Base-by-base conservation (phyloP, 768 basidiomycete genomes). In the Boletales sp. region DNA sequence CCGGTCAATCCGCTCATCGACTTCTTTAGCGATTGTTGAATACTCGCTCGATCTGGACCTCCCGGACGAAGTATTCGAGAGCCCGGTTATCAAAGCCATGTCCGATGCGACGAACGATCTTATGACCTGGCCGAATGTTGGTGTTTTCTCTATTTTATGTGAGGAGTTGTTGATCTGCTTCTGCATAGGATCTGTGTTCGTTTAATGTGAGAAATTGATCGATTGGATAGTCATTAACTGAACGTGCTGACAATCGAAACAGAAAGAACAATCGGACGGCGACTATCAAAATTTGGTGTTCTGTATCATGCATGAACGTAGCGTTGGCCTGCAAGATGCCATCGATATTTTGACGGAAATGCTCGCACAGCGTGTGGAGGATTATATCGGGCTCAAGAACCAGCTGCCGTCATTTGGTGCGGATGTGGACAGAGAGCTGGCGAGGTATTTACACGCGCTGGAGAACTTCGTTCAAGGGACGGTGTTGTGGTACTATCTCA, bases 61-160 rank as follows among this genome's bases (percentile, higher is more conserved):
- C 34, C 70, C 70, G 13, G 67, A 71, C 21, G 53, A 64, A 21
- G 69, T 72, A 5, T 72, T 72, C 50, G 63, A 68, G 32, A 61
- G 56, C 42, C 65, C 70, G 3, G 60, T 69, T 17, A 60, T 72
- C 7, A 54, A 56, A 50, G 67, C 59, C 17, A 70, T 72, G 70
- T 72, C 70, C 35, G 64, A 71, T n/a, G 70, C 69, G n/a, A 71
- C 68, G 0, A 71, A 53, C 14, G 70, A 72, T 47, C 66, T 72
- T 15, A 72, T 72, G 70, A 72, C 70, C 2, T 72, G 70, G 70
- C 70, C 70, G n/a, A 72, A 72, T 37, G 70, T 71, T 19, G 8
- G 70, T 69, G 6, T 18, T 44, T 44, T 43, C 35, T 51, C 50
- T 37, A 40, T 45, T n/a, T 7, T 31, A 48, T 36, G 51, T 13